Base-by-base conservation (phyloP, 2,329 filamentous ascomycete species). In the Cladosporium sp. region DNA sequence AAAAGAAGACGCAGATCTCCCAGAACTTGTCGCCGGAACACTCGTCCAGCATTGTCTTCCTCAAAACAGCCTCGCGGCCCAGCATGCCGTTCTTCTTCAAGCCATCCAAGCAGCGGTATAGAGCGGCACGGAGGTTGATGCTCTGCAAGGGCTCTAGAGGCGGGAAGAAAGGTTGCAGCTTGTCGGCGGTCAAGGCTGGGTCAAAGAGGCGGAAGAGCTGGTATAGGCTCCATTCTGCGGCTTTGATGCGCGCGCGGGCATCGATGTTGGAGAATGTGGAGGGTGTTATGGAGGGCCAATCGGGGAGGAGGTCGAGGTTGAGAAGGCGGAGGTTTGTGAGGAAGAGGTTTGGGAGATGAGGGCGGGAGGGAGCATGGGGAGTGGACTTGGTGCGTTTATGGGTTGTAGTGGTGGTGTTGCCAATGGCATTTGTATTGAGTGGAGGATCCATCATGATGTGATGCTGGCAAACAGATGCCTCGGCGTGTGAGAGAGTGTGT, bases 31-130 rank as follows among this genome's bases (percentile, higher is more conserved):
- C 90, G 5, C 92, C 92, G 57, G 86, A 91, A 71, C 93, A 98
- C 60, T 98, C 92, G 64, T 98, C 93, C 45, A 98, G 75, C 88
- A 96, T 95, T 0, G 89, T 95, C 72, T 95, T 96, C 45, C 93
- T 82, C 27, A 97, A 71, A 1, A 94, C 79, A 0, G 80, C 79
- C 62, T 95, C 90, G 43, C 88, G 78, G 3, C 89, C 88, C 7
- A 97, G 74, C 0, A 85, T 74, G 25, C 90, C 91, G 70, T 82
- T 88, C 72, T 94, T 95, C 73, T 97, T 97, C 53, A 89, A 75
- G 45, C 88, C 84, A 55, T 92, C 87, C 48, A 98, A 80, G 57
- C 79, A 83, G 67, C 89, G 82, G 60, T 91, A 86, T 7, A 96
- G 76, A 7, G 88, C 89, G 27, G 88, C 83, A 43, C 93, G 88